A percentile compares a stretch with the other conserved stretches of the same genome.
These are phyloP conservation scores for Thuidium tamariscinum DNA, from an alignment of 225 moss, liverwort and hornwort genomes.

Conservation along the genomic window DNA sequence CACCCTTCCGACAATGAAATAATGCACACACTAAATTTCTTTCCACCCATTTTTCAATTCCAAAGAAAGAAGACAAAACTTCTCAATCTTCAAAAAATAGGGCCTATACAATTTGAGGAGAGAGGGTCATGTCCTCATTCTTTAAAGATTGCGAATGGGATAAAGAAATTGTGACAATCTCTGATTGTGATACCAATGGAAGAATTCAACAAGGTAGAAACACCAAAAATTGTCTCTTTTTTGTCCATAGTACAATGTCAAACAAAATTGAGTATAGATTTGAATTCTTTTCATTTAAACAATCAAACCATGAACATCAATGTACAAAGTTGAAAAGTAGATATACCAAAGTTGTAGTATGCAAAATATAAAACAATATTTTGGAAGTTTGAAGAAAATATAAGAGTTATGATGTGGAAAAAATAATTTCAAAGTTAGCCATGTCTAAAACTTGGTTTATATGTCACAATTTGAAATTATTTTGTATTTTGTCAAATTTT, in stretches of 20 bases:
- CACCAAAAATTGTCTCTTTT: neutral
- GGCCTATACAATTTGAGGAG: no score
- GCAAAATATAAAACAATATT: neutral
- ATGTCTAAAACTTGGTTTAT: rapidly evolving
- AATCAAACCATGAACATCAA: neutral
- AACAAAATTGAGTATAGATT: neutral
- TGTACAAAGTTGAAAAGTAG: neutral
- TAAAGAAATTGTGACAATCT: no score
- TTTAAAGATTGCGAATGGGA: no score
- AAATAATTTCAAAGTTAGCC: neutral
- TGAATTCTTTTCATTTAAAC: neutral
- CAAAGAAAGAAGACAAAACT: no score
- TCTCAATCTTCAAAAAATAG: neutral
- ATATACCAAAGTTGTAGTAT: neutral
- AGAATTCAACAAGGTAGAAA: neutral
- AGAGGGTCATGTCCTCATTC: no score
- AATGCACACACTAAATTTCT: neutral
- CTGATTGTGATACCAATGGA: neutral
- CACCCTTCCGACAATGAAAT: neutral
- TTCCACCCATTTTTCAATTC: rapidly evolving
- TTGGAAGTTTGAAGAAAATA: neutral
- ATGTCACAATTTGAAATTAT: rapidly evolving
- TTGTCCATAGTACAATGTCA: rapidly evolving
- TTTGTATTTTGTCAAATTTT: neutral
- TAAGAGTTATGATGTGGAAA: neutral